phyloP scores from a whole-genome alignment of 2,329 filamentous ascomycete species.

The Escovopsis sp. region DNA sequence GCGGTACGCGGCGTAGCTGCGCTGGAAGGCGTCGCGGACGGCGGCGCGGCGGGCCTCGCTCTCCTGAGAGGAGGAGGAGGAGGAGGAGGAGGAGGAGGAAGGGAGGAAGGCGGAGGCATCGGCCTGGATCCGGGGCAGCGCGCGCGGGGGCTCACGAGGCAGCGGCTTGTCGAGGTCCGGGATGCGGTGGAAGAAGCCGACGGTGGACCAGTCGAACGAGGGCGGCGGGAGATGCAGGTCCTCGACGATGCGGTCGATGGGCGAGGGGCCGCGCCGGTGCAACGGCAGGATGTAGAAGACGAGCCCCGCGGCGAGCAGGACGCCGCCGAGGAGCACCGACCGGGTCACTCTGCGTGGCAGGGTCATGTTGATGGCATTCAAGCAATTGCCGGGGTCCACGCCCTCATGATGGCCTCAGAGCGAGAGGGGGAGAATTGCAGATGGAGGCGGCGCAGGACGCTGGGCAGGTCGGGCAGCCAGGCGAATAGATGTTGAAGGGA shows the following conservation, averaged over 20 bases:
- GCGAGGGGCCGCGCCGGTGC: neutral
- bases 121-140: conserved; percentile 19
- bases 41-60: conserved; percentile 19
- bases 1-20: conserved; percentile 37
- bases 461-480: too few species aligned
- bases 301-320: conserved; percentile 10
- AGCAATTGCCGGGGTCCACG: conserved; percentile 1
- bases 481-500: too few species aligned
- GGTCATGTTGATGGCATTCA: conserved; percentile 11
- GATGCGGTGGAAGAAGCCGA: conserved; percentile 14
- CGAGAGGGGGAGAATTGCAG: too few species aligned
- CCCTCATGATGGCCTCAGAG: conserved; percentile 2
- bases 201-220: conserved; percentile 18
- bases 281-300: conserved; percentile 10
- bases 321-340: conserved; percentile 9
- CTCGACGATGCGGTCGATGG: conserved; percentile 1
- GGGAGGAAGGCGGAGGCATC: conserved; percentile 9
- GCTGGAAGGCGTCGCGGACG: conserved; percentile 27
- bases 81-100: too few species aligned
- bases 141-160: conserved; percentile 12
- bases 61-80: conserved; percentile 1
- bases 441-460: too few species aligned
- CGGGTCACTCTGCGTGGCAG: conserved; percentile 12
- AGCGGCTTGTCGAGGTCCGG: conserved; percentile 17
- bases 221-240: conserved; percentile 10